Conservation (phyloP, 768 basidiomycete genomes). For the Termitomyces sp. region DNA sequence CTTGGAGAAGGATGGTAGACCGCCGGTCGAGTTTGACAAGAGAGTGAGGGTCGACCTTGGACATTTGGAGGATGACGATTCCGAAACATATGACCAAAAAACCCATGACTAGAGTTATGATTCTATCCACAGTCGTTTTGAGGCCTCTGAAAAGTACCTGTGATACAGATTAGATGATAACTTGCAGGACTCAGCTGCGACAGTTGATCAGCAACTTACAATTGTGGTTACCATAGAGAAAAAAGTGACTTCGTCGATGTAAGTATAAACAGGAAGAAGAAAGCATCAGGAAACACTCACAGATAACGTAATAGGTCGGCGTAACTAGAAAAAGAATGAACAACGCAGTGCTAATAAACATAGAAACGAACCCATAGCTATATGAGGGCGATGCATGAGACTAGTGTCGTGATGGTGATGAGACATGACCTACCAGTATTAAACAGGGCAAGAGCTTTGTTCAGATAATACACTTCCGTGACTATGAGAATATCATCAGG, state of each 20-base stretch:
- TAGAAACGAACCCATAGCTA: conserved; percentile 14
- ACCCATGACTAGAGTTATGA: conserved; percentile 87
- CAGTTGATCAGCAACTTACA: conserved; percentile 33
- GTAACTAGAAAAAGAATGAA: conserved; percentile 51
- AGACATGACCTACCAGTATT: conserved; percentile 61
- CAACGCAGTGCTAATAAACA: not conserved
- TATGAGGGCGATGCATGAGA: conserved; percentile 43
- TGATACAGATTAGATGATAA: not conserved
- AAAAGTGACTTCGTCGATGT: conserved; percentile 56
- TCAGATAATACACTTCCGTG: conserved; percentile 92
- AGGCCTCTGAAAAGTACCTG: conserved; percentile 90
- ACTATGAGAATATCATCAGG: conserved; percentile 32
- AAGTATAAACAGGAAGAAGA: not conserved
- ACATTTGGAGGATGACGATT: conserved; percentile 93
- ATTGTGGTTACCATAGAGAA: conserved; percentile 82
- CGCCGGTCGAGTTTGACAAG: conserved; percentile 81
- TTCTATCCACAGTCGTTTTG: conserved; percentile 65
- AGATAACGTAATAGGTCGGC: conserved; percentile 83
- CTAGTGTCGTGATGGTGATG: conserved; percentile 28
- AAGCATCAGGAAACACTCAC: conserved; percentile 33
- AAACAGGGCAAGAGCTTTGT: conserved; percentile 92
- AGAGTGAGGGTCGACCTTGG: conserved; percentile 82
- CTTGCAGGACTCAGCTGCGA: not conserved
- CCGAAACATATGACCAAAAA: conserved; percentile 91
- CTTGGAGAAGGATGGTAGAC: conserved; percentile 86